Percentiles rank a stretch among this genome's conserved stretches.
Evolutionary conservation across 345 rosid species (phyloP).

Genomic region (Brassica juncea): DNA sequence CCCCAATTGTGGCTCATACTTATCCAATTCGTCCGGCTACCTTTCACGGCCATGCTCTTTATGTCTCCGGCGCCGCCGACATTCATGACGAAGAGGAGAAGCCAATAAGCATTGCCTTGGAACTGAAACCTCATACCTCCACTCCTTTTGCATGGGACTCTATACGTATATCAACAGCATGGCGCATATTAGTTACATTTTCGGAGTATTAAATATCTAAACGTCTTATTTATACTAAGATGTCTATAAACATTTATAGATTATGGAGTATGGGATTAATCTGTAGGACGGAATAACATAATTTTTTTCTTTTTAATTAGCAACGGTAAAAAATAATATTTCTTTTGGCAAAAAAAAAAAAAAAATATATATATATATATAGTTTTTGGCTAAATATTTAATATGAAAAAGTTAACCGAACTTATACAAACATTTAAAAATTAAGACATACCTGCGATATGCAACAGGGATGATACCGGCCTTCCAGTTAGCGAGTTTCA

Average conservation of each 20-base stretch:
- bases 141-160: conserved; percentile 69
- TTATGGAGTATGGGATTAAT: not conserved
- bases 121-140: conserved; percentile 74
- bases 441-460: conserved; percentile 84
- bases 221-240: not conserved
- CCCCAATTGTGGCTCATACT: conserved; percentile 95
- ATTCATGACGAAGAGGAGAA: conserved; percentile 55
- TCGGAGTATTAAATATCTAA: not conserved
- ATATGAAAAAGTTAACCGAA: too few relatives aligned
- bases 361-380: not conserved
- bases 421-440: too few relatives aligned
- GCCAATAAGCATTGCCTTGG: conserved; percentile 69
- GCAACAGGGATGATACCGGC: conserved; percentile 65
- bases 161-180: conserved; percentile 27
- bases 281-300: too few relatives aligned
- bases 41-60: conserved; percentile 59
- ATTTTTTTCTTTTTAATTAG: too few relatives aligned
- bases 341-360: too few relatives aligned
- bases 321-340: too few relatives aligned
- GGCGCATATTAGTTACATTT: not conserved
- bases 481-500: conserved; percentile 52
- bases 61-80: conserved; percentile 81
- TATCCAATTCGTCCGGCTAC: conserved; percentile 76
- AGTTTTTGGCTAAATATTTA: too few relatives aligned
- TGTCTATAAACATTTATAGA: not conserved